Evolutionary conservation across 805 yeast species (phyloP), one percentile per base, ranked within the genome.

Genomic region (Saccharomycopsis fodiens): DNA sequence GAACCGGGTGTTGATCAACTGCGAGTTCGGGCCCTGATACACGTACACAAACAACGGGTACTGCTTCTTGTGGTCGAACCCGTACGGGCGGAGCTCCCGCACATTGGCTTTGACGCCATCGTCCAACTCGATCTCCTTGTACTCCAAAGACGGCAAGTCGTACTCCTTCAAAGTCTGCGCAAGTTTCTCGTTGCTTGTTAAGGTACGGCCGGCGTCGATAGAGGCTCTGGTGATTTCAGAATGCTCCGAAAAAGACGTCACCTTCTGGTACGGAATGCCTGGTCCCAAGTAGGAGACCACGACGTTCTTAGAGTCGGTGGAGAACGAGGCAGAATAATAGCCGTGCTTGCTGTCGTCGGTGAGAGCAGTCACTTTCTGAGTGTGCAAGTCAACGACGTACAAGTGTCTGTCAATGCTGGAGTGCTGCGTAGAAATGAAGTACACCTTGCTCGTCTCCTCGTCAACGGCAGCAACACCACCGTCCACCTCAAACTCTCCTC

Each of bases 21-120:
- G 97, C 4, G 95, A 84, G 30, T 88, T 93, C 6, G 98, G 98
- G 0, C 98, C 98, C 19, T 96, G 97, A 59, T 93, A 93, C 3
- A 88, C 88, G 59, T 73, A 88, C 60, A 93, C 91, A 48, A 93
- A 69, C 0, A 93, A 79, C 0, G 97, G 97, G 59, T 80, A 70
- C 55, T 70, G 67, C 16, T 53, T 57, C 6, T 64, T 56, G 10
- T 70, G 66, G 55, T 85, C 73, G 59, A 93, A 93, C 52, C 72
- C 66, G 36, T 80, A 72, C 1, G 97, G 97, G 37, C 80, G 66
- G 3, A 86, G 82, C 61, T 89, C 96, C 48, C 78, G 71, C 23
- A 77, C 74, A 62, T 89, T 85, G 13, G 76, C 84, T 3, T 60
- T 53, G 23, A 75, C 63, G 1, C 65, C 72, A 3, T 69, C 66